phyloP scores from a whole-genome alignment of 768 basidiomycete species.

The Phaeotremella skinneri region DNA sequence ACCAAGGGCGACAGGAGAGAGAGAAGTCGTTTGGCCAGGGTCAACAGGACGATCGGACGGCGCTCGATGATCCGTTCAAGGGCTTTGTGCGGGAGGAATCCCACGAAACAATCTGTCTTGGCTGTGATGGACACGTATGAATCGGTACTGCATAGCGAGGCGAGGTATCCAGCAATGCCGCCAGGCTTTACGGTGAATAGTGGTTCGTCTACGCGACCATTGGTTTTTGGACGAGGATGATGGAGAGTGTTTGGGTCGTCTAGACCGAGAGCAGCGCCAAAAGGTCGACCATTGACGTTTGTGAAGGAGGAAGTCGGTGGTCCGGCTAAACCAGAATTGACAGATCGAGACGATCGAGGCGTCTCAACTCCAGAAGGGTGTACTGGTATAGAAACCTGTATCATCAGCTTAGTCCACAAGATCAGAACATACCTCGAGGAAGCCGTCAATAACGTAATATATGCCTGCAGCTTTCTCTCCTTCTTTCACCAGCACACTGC shows the following conservation, averaged over 20 bases:
- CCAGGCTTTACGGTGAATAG: slow-evolving; percentile 95
- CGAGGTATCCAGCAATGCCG: slow-evolving; percentile 94
- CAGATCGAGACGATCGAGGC: slow-evolving; percentile 10
- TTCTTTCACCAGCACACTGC: slow-evolving; percentile 77
- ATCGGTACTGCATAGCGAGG: slow-evolving; percentile 83
- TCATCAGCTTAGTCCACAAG: not conserved
- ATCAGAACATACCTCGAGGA: slow-evolving; percentile 70
- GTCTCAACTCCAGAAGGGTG: slow-evolving; percentile 23
- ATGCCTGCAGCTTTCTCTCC: slow-evolving; percentile 89
- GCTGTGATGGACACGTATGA: slow-evolving; percentile 96
- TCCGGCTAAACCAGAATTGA: slow-evolving; percentile 5
- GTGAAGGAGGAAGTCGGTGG: slow-evolving; percentile 16
- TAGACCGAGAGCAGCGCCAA: slow-evolving; percentile 39
- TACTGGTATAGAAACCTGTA: slow-evolving; percentile 22
- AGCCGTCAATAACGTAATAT: slow-evolving; percentile 94
- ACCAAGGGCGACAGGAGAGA: slow-evolving; percentile 93
- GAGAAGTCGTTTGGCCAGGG: slow-evolving; percentile 91
- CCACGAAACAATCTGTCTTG: slow-evolving; percentile 98
- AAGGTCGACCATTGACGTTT: slow-evolving; percentile 23
- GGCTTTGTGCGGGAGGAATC: slow-evolving; percentile 83
- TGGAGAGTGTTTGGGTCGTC: slow-evolving; percentile 11
- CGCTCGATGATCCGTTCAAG: slow-evolving; percentile 88
- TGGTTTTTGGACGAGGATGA: slow-evolving; percentile 2
- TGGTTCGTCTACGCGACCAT: slow-evolving; percentile 56
- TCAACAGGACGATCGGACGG: slow-evolving; percentile 89